A percentile compares a stretch with the other conserved stretches of the same genome.
phyloP scores from a whole-genome alignment of 192 early-diverging fungal genomes.

The Pilobolus umbonatus region DNA sequence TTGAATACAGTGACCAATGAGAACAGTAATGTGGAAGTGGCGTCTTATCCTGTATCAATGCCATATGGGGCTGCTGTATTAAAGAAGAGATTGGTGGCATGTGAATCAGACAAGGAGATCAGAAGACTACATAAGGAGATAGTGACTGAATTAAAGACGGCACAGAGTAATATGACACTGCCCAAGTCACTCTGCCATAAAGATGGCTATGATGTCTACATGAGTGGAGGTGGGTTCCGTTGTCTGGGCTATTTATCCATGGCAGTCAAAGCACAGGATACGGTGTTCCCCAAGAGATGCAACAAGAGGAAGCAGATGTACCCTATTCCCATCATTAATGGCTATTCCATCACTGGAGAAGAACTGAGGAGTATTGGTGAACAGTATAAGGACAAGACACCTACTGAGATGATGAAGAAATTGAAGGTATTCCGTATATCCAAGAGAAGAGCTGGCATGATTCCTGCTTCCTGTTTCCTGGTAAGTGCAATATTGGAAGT shows the following conservation, averaged over 20 bases:
- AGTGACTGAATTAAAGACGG: constrained; percentile 31
- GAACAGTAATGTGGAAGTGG: constrained; percentile 12
- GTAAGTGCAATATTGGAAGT: constrained; percentile 41
- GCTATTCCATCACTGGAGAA: constrained; percentile 39
- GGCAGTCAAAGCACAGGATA: constrained; percentile 33
- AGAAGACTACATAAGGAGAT: constrained; percentile 25
- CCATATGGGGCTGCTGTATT: constrained; percentile 50
- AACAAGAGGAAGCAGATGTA: constrained; percentile 22
- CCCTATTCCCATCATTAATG: constrained; percentile 54
- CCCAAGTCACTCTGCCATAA: constrained; percentile 17
- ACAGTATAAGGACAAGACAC: constrained; percentile 30
- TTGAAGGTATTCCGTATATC: constrained; percentile 47
- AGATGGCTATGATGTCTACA: constrained; percentile 41
- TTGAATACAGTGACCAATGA: background rate
- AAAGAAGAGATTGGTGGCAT: constrained; percentile 34
- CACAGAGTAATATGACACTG: constrained; percentile 17
- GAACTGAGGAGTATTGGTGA: constrained; percentile 34
- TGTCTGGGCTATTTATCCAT: constrained; percentile 50
- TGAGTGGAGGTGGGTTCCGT: constrained; percentile 54
- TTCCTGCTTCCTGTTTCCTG: constrained; percentile 48
- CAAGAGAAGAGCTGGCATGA: constrained; percentile 46
- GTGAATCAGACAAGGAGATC: constrained; percentile 20
- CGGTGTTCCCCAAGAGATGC: constrained; percentile 11
- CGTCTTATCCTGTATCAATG: constrained; percentile 34
- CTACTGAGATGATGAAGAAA: constrained; percentile 21